Evolutionary conservation across 768 basidiomycete species (phyloP).

Genomic region (Amanita fuliginea): DNA sequence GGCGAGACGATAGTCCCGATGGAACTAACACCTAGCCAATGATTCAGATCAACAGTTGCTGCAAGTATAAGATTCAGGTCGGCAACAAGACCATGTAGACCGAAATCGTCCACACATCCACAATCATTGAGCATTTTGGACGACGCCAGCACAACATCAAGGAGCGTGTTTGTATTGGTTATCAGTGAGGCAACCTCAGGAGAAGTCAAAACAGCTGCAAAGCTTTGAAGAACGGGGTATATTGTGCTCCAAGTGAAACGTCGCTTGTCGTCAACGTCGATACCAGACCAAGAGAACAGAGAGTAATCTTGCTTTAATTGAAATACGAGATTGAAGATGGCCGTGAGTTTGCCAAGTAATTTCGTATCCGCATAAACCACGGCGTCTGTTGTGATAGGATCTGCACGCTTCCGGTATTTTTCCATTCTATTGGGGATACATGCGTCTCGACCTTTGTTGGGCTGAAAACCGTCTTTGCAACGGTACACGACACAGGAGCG

Average conservation of each 20-base stretch:
- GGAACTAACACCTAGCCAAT: conserved; percentile 7
- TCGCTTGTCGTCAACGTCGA: neutral
- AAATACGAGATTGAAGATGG: neutral
- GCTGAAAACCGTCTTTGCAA: conserved; percentile 19
- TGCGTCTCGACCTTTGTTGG: conserved; percentile 9
- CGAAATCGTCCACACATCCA: conserved; percentile 9
- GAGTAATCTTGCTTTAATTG: conserved; percentile 2
- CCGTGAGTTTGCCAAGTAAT: conserved; percentile 7
- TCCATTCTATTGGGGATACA: conserved; percentile 15
- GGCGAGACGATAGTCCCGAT: neutral
- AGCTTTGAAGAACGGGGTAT: conserved; percentile 1
- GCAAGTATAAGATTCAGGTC: conserved; percentile 7
- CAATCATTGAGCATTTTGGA: conserved; percentile 8
- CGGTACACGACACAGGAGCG: conserved; percentile 17
- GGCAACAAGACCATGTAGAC: conserved; percentile 7
- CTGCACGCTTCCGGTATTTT: conserved; percentile 9
- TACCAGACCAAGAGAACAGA: neutral
- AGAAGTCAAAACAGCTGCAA: conserved; percentile 6
- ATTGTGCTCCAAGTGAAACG: neutral
- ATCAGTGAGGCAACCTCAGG: conserved; percentile 12
- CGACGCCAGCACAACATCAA: neutral
- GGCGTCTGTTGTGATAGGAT: conserved; percentile 4
- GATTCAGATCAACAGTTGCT: conserved; percentile 8
- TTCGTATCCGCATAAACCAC: conserved; percentile 10
- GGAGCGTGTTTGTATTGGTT: conserved; percentile 10